A percentile compares a stretch with the other conserved stretches of the same genome.
These are phyloP conservation scores for Cladophialophora yegresii DNA, from an alignment of 2,329 filamentous ascomycete species.

Conservation along the genomic window DNA sequence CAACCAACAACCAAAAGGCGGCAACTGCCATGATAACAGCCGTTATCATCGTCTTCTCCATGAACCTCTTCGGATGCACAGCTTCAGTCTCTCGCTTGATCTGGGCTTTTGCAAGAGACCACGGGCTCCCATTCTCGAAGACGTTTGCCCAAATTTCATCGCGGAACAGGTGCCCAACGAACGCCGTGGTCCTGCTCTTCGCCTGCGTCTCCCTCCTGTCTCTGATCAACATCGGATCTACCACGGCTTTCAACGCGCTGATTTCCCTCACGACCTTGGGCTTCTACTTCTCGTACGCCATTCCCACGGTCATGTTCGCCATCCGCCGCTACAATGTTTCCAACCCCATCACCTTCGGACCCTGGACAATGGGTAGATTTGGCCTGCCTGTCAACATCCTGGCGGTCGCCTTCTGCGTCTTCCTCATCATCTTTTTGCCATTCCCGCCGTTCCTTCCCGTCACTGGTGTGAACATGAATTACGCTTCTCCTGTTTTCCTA, in stretches of 20 bases:
- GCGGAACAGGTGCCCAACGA: constrained; percentile 26
- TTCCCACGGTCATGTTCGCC: constrained; percentile 28
- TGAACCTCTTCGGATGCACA: constrained; percentile 35
- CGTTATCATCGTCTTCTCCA: constrained; percentile 40
- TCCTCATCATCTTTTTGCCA: constrained; percentile 41
- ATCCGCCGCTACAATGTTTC: constrained; percentile 18
- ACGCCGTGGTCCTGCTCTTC: constrained; percentile 35
- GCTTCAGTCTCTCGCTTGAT: constrained; percentile 43
- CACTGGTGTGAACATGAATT: constrained; percentile 43
- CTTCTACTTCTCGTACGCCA: constrained; percentile 34
- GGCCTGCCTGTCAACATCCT: constrained; percentile 40
- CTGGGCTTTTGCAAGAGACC: constrained; percentile 51
- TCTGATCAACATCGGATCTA: constrained; percentile 37
- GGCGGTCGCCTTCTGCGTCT: constrained; percentile 40
- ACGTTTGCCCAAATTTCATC: constrained; percentile 27
- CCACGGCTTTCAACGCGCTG: constrained; percentile 37
- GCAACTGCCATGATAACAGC: constrained; percentile 49
- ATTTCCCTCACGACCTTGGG: constrained; percentile 30
- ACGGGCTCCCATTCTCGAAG: constrained; percentile 42
- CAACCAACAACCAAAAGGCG: constrained; percentile 47
- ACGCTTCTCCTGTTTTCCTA: constrained; percentile 30
- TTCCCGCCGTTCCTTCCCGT: constrained; percentile 42
- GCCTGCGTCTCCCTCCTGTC: constrained; percentile 30
- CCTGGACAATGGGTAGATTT: constrained; percentile 39
- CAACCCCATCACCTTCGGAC: constrained; percentile 36